Conservation (phyloP, 2,329 filamentous ascomycete genomes). For the Massarina eburnea region DNA sequence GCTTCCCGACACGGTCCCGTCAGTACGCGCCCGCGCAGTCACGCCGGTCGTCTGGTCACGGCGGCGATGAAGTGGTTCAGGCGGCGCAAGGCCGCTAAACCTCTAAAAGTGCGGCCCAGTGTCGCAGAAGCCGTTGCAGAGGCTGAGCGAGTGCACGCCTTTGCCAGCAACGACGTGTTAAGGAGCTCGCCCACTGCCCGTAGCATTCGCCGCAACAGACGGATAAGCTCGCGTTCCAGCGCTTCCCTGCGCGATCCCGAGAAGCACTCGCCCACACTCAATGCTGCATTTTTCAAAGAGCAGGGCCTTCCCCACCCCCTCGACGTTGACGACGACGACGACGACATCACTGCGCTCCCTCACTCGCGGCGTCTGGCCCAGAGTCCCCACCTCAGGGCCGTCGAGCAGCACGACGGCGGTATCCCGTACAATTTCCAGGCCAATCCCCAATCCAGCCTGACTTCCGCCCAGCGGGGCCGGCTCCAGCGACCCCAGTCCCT, state of each 20-base stretch:
- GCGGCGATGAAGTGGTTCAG: conserved; percentile 73
- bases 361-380: conserved; percentile 42
- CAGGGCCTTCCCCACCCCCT: conserved; percentile 31
- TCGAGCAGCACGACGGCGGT: conserved; percentile 43
- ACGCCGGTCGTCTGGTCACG: conserved; percentile 14
- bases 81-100: conserved; percentile 64
- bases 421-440: conserved; percentile 50
- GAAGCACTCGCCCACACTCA: conserved; percentile 24
- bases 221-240: conserved; percentile 35
- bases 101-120: conserved; percentile 45
- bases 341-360: conserved; percentile 53
- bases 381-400: conserved; percentile 52
- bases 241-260: conserved; percentile 35
- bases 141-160: conserved; percentile 43
- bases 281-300: conserved; percentile 18
- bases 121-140: conserved; percentile 60
- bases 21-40: conserved; percentile 22
- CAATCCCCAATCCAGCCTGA: conserved; percentile 39
- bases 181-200: conserved; percentile 26
- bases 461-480: conserved; percentile 46
- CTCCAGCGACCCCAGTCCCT: conserved; percentile 51
- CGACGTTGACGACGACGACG: conserved; percentile 47
- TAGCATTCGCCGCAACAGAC: conserved; percentile 28
- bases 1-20: conserved; percentile 11
- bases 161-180: conserved; percentile 24